Conservation (phyloP, 1,284 basidiomycete species). For the Erythrobasidium hasegawianum region DNA sequence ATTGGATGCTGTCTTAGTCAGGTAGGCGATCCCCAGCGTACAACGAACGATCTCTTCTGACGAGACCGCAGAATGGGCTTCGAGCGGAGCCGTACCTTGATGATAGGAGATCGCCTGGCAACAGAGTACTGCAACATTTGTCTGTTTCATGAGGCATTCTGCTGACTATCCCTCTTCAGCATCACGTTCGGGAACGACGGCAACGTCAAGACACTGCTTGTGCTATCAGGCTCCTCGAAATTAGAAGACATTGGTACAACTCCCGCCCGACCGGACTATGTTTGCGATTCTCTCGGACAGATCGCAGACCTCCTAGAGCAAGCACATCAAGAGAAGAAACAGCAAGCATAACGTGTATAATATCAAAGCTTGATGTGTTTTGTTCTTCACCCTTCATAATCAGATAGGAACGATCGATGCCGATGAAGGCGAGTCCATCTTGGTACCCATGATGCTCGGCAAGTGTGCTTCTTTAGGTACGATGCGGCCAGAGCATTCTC, state of each 20-base stretch:
- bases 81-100: constrained; percentile 78
- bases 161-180: constrained; percentile 23
- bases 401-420: neutral
- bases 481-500: neutral
- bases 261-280: constrained; percentile 33
- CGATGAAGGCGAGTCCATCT: neutral
- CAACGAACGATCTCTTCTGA: neutral
- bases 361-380: neutral
- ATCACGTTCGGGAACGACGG: constrained; percentile 84
- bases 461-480: neutral
- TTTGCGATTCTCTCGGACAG: constrained; percentile 34
- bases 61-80: constrained; percentile 63
- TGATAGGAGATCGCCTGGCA: constrained; percentile 91
- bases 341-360: neutral
- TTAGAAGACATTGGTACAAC: constrained; percentile 44
- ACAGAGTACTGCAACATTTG: constrained; percentile 60
- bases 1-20: constrained; percentile 90
- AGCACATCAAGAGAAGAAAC: constrained; percentile 20
- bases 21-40: constrained; percentile 57
- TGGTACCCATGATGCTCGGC: neutral
- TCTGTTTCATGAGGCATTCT: neutral
- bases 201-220: constrained; percentile 78
- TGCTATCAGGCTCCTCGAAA: constrained; percentile 67
- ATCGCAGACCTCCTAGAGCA: constrained; percentile 31
- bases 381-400: neutral